phyloP scores from a whole-genome alignment of 164 flowering plant genomes.

The Magnolia kwangsiensis region DNA sequence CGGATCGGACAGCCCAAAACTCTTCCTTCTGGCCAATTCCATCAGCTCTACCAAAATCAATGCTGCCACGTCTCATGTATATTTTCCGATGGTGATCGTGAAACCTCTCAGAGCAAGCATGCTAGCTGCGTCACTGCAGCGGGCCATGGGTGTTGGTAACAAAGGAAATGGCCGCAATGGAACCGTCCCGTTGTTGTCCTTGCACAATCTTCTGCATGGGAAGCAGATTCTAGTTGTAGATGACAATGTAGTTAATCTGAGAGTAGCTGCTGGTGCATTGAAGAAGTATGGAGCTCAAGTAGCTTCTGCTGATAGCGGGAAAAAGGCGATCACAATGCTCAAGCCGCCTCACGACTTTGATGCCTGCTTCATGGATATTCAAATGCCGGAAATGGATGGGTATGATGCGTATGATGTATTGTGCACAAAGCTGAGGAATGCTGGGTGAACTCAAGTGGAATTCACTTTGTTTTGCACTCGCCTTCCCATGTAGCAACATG shows the following conservation, averaged over 20 bases:
- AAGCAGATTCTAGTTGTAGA: conserved; percentile 82
- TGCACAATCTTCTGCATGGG: conserved; percentile 60
- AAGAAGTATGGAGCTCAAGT: conserved; percentile 93
- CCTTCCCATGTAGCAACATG: no score
- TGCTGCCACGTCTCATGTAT: conserved; percentile 20
- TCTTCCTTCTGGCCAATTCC: conserved; percentile 62
- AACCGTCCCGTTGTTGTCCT: conserved; percentile 40
- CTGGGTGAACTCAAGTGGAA: not conserved
- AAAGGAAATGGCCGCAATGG: conserved; percentile 48
- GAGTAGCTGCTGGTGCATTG: conserved; percentile 85
- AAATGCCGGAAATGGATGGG: conserved; percentile 99
- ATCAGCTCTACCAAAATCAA: conserved; percentile 24
- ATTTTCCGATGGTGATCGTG: conserved; percentile 45
- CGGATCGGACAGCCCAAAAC: conserved; percentile 35
- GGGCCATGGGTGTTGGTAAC: conserved; percentile 67
- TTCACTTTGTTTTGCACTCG: no score
- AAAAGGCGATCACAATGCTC: conserved; percentile 54
- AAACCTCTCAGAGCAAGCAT: conserved; percentile 86
- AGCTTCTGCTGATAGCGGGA: conserved; percentile 66
- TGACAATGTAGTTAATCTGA: conserved; percentile 79
- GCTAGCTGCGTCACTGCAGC: conserved; percentile 74
- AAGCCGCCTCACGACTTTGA: conserved; percentile 75
- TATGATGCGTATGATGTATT: conserved; percentile 36
- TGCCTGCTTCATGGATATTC: conserved; percentile 99
- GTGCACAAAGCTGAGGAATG: not conserved